Evolutionary conservation across 352 stramenopile species (phyloP), one percentile per base, ranked within the genome.

Genomic region (Globisporangium lucens): DNA sequence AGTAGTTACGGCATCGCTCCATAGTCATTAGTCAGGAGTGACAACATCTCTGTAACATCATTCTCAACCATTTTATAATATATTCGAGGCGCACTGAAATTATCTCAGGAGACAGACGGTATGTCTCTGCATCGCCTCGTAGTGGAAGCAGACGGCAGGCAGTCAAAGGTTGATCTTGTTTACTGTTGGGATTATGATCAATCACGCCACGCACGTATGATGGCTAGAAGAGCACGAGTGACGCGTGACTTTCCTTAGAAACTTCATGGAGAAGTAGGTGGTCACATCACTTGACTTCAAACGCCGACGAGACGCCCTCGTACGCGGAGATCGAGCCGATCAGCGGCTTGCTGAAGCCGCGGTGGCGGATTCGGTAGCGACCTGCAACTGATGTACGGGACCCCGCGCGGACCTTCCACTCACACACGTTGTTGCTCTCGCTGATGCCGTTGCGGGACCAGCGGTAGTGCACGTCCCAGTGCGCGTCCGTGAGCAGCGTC

Each of bases 391-490:
- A 69, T 74, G 10, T 22, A 3, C 62, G 51, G 20, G 64, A 8
- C 72, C 69, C 4, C 27, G 10, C 27, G 49, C 49, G 29, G 30
- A 46, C 47, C 41, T 30, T 8, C 79, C 77, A 85, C 61, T 75
- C 66, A 58, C 77, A 85, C 35, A 66, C 79, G 33, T 74, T 80
- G 51, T 70, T 74, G 49, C 70, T 81, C 51, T 82, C 70, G 53
- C 46, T 56, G 38, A 70, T n/a, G 2, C 70, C 38, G 2, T 56
- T 63, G 56, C 71, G 70, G 12, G 13, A 24, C 78, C 79, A 87
- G 30, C 67, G 51, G 65, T 74, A 85, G 15, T 77, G 77, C 20
- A 85, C 12, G 27, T 85, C 78, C 79, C 79, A 89, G 59, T 87
- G 75, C 3, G 69, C 70, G 59, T 90, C 81, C 2, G 73, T 83